Evolutionary conservation across 805 yeast genomes (phyloP), one percentile per base, ranked within the genome.

Genomic region (Middelhovenomyces tepae): DNA sequence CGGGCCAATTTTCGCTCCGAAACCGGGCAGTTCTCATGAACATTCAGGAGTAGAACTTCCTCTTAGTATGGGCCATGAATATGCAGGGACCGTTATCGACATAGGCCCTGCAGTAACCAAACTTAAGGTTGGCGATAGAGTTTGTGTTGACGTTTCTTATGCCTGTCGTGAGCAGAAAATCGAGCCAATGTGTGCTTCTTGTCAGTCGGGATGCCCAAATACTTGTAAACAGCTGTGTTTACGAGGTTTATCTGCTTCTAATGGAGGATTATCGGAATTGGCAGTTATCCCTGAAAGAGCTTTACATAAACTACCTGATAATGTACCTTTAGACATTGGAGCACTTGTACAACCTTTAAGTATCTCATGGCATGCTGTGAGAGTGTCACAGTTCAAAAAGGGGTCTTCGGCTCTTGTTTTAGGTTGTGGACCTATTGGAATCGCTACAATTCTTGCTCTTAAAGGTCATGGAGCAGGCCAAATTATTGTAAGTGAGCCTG

Each of bases 371-470:
- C 80, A 73, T 43, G 78, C 77, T 2, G 68, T 67, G 20, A 59
- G 64, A 37, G 56, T 65, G 3, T 56, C 73, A 0, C 48, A 45
- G 11, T 66, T 70, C 43, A 48, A 58, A 35, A 54, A 47, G 15
- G 76, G 75, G 18, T 59, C 62, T 22, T 49, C 60, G 16, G 73
- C 70, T 3, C 53, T 73, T 29, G 69, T 75, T 10, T 47, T 75
- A 10, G 80, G 80, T 19, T 71, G 74, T 17, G 81, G 81, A 4
- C 77, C 79, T 15, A 73, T 75, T 48, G 80, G 81, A 4, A 53
- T 75, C 16, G 71, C 78, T 15, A 64, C 76, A 3, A 57, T 73
- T n/a, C 53, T 74, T 28, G 76, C 73, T 7, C 48, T 68, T 34
- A 63, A 67, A 40, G 77, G 74, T 4, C 66, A 67, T 39, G 56